These are phyloP conservation scores for Eutrema heterophyllum DNA, from an alignment of 345 rosid genomes.

Conservation along the genomic window DNA sequence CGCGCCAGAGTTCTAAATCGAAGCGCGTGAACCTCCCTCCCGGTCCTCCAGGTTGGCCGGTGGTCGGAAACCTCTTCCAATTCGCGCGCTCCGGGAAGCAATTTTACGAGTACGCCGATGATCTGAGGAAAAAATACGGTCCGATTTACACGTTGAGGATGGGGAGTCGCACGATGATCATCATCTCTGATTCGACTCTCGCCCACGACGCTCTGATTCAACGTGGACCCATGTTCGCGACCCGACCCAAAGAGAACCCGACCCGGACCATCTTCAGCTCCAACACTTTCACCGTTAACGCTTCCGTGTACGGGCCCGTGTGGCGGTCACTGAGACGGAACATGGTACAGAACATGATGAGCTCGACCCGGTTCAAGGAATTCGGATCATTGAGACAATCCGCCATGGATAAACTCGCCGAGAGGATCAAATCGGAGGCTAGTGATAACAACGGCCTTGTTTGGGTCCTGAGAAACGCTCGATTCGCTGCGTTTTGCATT, in stretches of 20 bases:
- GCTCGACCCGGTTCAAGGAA: conserved; percentile 61
- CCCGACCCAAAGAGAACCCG: conserved; percentile 74
- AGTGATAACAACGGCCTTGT: conserved; percentile 47
- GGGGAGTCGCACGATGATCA: conserved; percentile 79
- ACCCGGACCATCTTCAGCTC: conserved; percentile 82
- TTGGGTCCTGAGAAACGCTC: conserved; percentile 64
- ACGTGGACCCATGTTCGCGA: conserved; percentile 56
- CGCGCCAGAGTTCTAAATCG: conserved; percentile 13
- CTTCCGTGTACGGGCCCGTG: conserved; percentile 72
- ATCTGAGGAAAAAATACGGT: conserved; percentile 47
- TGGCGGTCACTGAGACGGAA: conserved; percentile 86
- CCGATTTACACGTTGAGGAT: conserved; percentile 68
- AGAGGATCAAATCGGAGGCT: conserved; percentile 49
- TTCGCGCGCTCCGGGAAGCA: conserved; percentile 63
- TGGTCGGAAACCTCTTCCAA: conserved; percentile 90
- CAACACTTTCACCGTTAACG: conserved; percentile 88
- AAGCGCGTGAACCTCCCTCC: conserved; percentile 68
- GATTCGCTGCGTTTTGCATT: conserved; percentile 75
- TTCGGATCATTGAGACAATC: conserved; percentile 43
- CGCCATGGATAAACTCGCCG: conserved; percentile 64
- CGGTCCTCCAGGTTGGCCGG: conserved; percentile 87
- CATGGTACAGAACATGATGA: conserved; percentile 93
- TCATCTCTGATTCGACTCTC: conserved; percentile 53
- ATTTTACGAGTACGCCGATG: conserved; percentile 55
- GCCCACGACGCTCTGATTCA: conserved; percentile 78